Base-by-base conservation (phyloP, 2,329 filamentous ascomycete species). In the Beauveria rudraprayagi region DNA sequence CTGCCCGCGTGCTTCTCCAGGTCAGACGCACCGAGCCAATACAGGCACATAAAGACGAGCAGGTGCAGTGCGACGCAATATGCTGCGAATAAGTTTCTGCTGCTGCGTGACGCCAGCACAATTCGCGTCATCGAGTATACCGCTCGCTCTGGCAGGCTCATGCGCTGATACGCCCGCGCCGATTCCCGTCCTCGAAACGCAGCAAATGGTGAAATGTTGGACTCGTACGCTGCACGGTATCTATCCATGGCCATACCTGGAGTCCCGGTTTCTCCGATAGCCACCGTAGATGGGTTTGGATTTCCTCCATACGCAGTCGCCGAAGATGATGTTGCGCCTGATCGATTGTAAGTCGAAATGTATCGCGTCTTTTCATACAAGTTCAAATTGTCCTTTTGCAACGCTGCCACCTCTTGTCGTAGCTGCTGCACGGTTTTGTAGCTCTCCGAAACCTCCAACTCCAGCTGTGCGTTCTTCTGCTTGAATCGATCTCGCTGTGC, bases 341-440 rank as follows among this genome's bases (percentile, higher is more conserved):
- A 83, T 58, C 92, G 86, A 73, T 88, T 96, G 78, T 97, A 99
- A 2, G 91, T 92, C 7, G 92, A 96, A 26, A 97, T 87, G 72
- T 99, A 99, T 66, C 94, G 86, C 19, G 93, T 96, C 81, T 97
- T 99, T 75, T 99, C 94, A 73, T 99, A 99, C 8, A 99, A 81
- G 68, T 89, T 92, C 41, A 99, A 81, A 71, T 99, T 99, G 75
- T 99, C 94, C 72, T 92, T 96, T 71, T 99, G 95, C 46, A 99
- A 79, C 1, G 92, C 91, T 6, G 92, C 88, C 63, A 97, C 86
- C 72, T 99, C 94, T 68, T 95, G 91, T 48, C 94, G 86, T 52
- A 99, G 80, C 41, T 92, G 89, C 22, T 92, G 93, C 24, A 97
- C 86, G 0, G 84, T 89, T 52, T 85, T 83, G 73, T 97, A 91